These are phyloP conservation scores for Candida morakotiae DNA, from an alignment of 805 yeast species.

Conservation along the genomic window DNA sequence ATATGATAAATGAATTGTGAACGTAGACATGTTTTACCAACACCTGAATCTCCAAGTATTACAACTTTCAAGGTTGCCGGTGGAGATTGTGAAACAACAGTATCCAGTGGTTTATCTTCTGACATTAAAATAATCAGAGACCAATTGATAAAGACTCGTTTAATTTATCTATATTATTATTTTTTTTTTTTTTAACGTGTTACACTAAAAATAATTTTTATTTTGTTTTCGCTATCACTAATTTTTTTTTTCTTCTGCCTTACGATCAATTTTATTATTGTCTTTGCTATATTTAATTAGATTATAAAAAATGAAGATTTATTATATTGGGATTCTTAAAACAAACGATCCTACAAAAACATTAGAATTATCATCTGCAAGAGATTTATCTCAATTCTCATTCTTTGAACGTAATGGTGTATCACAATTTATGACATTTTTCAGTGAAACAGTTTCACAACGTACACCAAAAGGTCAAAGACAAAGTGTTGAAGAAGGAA, in stretches of 20 bases:
- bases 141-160: no score
- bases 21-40: conserved; percentile 56
- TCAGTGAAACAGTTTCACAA: conserved; percentile 83
- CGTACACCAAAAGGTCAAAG: conserved; percentile 88
- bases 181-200: background rate
- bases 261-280: background rate
- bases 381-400: conserved; percentile 81
- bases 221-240: background rate
- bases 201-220: background rate
- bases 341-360: conserved; percentile 52
- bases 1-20: conserved; percentile 53
- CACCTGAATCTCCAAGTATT: conserved; percentile 56
- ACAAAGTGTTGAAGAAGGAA: conserved; percentile 90
- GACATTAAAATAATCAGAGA: no score
- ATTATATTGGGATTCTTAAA: conserved; percentile 83
- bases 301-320: conserved; percentile 62
- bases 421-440: conserved; percentile 91
- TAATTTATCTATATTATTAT: no score
- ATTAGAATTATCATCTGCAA: conserved; percentile 71
- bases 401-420: conserved; percentile 83
- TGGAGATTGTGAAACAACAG: no score
- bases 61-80: conserved; percentile 42
- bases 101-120: background rate
- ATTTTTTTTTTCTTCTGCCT: background rate
- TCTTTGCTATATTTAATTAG: background rate